Percentiles rank a stretch among this genome's conserved stretches.
Conservation (phyloP, 768 basidiomycete genomes). For the Coprinopsis strossmayeri region DNA sequence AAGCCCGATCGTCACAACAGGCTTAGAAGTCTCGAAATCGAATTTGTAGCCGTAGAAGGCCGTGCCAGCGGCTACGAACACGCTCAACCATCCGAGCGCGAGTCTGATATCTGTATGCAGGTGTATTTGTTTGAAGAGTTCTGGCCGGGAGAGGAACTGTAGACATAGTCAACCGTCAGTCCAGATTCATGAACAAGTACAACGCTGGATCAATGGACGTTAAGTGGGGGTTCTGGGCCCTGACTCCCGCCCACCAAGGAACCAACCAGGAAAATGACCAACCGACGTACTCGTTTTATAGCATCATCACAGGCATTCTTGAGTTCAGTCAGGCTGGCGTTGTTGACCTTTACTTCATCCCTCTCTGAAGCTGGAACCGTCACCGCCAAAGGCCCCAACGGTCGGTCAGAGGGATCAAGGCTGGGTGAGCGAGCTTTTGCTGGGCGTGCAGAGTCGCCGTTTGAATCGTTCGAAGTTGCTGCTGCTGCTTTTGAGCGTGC, state of each 20-base stretch:
- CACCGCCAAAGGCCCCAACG: slow-evolving; percentile 49
- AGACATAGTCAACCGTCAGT: neutral
- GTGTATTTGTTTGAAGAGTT: slow-evolving; percentile 81
- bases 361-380: slow-evolving; percentile 35
- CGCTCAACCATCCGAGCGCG: slow-evolving; percentile 79
- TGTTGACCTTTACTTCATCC: slow-evolving; percentile 57
- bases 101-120: slow-evolving; percentile 86
- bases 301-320: slow-evolving; percentile 83
- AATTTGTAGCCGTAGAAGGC: slow-evolving; percentile 81
- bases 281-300: slow-evolving; percentile 66
- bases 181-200: too few species aligned
- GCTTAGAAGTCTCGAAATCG: slow-evolving; percentile 87
- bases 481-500: slow-evolving; percentile 6
- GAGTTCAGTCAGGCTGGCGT: slow-evolving; percentile 48
- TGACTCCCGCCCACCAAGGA: too few species aligned
- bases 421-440: slow-evolving; percentile 7
- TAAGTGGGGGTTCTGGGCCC: too few species aligned
- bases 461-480: too few species aligned
- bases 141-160: slow-evolving; percentile 74
- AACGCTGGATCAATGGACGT: too few species aligned
- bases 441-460: too few species aligned
- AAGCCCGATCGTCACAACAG: slow-evolving; percentile 72
- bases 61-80: slow-evolving; percentile 75
- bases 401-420: slow-evolving; percentile 31
- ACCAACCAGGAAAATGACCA: slow-evolving; percentile 5